Evolutionary conservation across 371 early-diverging fungal genomes (phyloP).

Genomic region (Funneliformis caledonium): DNA sequence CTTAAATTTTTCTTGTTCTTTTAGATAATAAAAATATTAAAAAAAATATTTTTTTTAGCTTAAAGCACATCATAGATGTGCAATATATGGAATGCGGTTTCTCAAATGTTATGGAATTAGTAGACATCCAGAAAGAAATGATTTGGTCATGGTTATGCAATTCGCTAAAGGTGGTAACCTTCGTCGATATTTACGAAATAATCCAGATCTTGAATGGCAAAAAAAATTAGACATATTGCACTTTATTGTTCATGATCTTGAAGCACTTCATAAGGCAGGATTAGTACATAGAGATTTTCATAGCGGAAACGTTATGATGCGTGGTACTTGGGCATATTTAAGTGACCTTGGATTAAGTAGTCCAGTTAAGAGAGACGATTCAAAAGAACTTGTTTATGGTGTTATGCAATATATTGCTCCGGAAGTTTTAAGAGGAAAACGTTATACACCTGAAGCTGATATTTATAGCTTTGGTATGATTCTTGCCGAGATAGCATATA

Average conservation of each 20-base stretch:
- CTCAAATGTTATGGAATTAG: neutral
- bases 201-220: neutral
- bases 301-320: neutral
- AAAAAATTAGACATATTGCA: neutral
- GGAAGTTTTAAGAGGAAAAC: neutral
- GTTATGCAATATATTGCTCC: slow-evolving; percentile 1
- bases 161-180: slow-evolving; percentile 23
- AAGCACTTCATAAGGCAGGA: neutral
- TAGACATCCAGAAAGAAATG: slow-evolving; percentile 10
- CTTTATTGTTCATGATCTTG: neutral
- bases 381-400: neutral
- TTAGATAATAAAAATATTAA: neutral
- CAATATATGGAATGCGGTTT: neutral
- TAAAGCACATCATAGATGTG: neutral
- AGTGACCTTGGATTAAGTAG: neutral
- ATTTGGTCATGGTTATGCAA: slow-evolving; percentile 24
- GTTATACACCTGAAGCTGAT: neutral
- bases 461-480: slow-evolving; percentile 10
- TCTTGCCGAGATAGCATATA: neutral
- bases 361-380: neutral
- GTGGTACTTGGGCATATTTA: neutral
- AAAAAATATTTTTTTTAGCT: neutral
- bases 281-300: neutral
- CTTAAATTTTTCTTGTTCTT: neutral
- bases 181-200: slow-evolving; percentile 8